Conservation (phyloP, 208 protist species). For the Trypanosomatidae sp. region DNA sequence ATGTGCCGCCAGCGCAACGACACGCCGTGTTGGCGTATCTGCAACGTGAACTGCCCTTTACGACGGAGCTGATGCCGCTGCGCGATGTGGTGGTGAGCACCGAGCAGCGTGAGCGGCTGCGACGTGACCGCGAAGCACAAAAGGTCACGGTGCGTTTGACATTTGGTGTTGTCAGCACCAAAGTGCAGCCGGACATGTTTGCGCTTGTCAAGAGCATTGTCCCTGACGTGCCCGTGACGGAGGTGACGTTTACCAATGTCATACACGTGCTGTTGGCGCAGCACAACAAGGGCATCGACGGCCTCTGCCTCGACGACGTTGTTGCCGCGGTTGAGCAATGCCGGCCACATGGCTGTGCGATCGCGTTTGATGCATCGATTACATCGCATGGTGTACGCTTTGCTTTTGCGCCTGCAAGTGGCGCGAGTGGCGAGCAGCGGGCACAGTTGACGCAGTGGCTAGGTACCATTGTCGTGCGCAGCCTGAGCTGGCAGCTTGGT, state of each 20-base stretch:
- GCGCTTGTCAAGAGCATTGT: constrained; percentile 61
- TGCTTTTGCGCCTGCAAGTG: constrained; percentile 18
- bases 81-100: constrained; percentile 34
- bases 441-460: constrained; percentile 62
- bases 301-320: constrained; percentile 19
- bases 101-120: constrained; percentile 36
- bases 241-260: constrained; percentile 61
- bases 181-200: constrained; percentile 84
- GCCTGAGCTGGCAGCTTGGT: constrained; percentile 60
- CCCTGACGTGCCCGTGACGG: constrained; percentile 26
- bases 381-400: constrained; percentile 26
- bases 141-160: constrained; percentile 38
- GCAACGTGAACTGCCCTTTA: constrained; percentile 67
- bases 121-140: constrained; percentile 59
- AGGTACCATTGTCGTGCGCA: constrained; percentile 51
- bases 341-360: constrained; percentile 25
- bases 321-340: constrained; percentile 50
- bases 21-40: constrained; percentile 26
- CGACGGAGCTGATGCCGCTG: constrained; percentile 71
- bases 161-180: constrained; percentile 62
- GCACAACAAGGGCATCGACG: constrained; percentile 66
- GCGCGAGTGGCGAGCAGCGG: constrained; percentile 25
- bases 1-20: constrained; percentile 8
- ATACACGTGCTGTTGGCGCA: constrained; percentile 54
- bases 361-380: constrained; percentile 18